These are phyloP conservation scores for Russula brevipes DNA, from an alignment of 768 basidiomycete species.

Conservation along the genomic window DNA sequence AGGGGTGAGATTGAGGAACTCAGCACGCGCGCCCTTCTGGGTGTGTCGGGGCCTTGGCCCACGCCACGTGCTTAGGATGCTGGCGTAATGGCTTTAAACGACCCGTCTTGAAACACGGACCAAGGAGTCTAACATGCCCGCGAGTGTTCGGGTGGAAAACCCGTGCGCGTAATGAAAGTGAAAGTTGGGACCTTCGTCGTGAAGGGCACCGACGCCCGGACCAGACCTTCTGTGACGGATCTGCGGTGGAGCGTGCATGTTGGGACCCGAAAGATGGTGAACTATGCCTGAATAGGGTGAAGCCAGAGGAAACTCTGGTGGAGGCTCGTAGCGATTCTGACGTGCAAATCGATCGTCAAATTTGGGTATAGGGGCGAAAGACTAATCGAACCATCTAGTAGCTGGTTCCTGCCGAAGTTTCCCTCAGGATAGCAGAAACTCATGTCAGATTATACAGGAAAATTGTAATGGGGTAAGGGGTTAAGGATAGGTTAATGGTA, in stretches of 20 bases:
- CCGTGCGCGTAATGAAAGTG: slow-evolving; percentile 66
- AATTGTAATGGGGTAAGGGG: too few species aligned
- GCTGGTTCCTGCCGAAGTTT: too few species aligned
- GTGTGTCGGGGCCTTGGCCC: slow-evolving; percentile 44
- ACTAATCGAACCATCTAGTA: too few species aligned
- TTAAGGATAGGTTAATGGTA: too few species aligned
- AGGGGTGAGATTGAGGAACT: slow-evolving; percentile 56
- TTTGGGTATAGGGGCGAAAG: too few species aligned
- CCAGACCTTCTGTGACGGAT: slow-evolving; percentile 67
- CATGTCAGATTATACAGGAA: too few species aligned
- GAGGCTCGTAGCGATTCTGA: too few species aligned
- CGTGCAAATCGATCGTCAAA: too few species aligned
- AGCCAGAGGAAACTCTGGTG: slow-evolving; percentile 72
- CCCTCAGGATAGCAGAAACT: too few species aligned
- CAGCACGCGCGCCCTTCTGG: slow-evolving; percentile 51
- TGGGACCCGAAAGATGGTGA: slow-evolving; percentile 90
- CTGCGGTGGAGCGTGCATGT: slow-evolving; percentile 78
- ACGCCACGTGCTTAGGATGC: slow-evolving; percentile 62
- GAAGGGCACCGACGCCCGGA: slow-evolving; percentile 72
- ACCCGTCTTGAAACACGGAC: slow-evolving; percentile 83
- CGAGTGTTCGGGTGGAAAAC: slow-evolving; percentile 76
- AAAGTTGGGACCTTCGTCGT: slow-evolving; percentile 58
- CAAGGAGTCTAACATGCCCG: slow-evolving; percentile 82
- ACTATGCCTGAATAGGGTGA: slow-evolving; percentile 87
- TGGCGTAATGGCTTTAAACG: slow-evolving; percentile 75